A percentile compares a stretch with the other conserved stretches of the same genome.
Evolutionary conservation across 208 protist species (phyloP).

Genomic region (Trypanosoma scelopori): DNA sequence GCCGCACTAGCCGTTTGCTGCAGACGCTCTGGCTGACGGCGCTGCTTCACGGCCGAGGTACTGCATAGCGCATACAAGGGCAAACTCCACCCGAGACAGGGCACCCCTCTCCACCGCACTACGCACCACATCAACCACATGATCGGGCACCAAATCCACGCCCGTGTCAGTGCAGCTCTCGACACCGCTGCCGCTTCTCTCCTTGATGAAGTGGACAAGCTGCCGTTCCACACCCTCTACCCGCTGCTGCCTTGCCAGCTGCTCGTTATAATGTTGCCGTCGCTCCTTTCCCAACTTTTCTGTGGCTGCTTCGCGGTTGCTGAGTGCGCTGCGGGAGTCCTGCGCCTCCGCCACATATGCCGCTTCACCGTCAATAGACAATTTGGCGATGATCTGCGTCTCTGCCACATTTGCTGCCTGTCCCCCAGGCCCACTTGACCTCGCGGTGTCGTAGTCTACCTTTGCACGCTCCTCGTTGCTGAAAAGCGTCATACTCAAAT

Average conservation of each 20-base stretch:
- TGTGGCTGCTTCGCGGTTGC: slow-evolving; percentile 70
- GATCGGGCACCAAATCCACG: slow-evolving; percentile 30
- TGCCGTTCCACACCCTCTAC: slow-evolving; percentile 41
- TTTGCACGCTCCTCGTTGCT: slow-evolving; percentile 43
- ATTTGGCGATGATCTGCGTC: slow-evolving; percentile 85
- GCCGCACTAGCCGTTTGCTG: background rate
- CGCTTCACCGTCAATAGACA: slow-evolving; percentile 67
- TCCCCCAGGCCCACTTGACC: slow-evolving; percentile 82
- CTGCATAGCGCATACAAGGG: slow-evolving; percentile 23
- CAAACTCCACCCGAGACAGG: slow-evolving; percentile 14
- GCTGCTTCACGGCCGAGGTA: slow-evolving; percentile 5
- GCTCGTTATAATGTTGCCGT: slow-evolving; percentile 76
- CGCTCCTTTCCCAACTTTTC: slow-evolving; percentile 59
- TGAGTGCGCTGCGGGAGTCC: slow-evolving; percentile 83
- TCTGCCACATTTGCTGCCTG: slow-evolving; percentile 88
- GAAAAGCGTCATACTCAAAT: slow-evolving; percentile 57
- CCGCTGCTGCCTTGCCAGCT: slow-evolving; percentile 48
- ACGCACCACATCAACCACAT: slow-evolving; percentile 34
- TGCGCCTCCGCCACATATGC: slow-evolving; percentile 79
- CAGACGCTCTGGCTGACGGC: background rate
- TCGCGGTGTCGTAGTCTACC: slow-evolving; percentile 73
- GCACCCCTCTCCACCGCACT: slow-evolving; percentile 14
- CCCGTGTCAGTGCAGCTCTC: slow-evolving; percentile 7
- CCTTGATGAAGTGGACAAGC: slow-evolving; percentile 29
- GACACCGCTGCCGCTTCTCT: background rate